phyloP scores from a whole-genome alignment of 192 early-diverging fungal genomes.

The Thoreauomyces humboldtii region DNA sequence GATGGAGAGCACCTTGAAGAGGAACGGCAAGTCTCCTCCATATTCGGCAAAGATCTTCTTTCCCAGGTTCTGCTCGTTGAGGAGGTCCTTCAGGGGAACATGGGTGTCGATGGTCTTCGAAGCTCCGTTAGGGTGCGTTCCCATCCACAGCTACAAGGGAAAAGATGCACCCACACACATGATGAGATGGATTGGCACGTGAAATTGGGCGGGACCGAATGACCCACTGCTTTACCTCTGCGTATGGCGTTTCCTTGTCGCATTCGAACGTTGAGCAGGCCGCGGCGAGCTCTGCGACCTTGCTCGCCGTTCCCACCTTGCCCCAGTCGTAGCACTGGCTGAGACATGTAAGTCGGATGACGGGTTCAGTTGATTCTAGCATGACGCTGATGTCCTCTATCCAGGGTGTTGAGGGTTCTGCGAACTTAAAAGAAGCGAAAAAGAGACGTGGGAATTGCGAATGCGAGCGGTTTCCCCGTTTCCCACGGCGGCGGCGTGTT shows the following conservation, averaged over 20 bases:
- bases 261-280: conserved; percentile 51
- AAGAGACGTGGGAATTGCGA: no score
- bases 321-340: conserved; percentile 98
- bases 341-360: conserved; percentile 41
- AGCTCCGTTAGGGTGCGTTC: conserved; percentile 92
- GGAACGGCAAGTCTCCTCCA: conserved; percentile 84
- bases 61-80: conserved; percentile 58
- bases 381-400: no score
- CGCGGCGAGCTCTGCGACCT: conserved; percentile 81
- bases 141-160: conserved; percentile 85
- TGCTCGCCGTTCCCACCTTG: conserved; percentile 73
- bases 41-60: conserved; percentile 58
- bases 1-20: conserved; percentile 85
- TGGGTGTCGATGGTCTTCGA: conserved; percentile 49
- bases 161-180: no score
- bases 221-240: no score
- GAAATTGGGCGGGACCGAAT: no score
- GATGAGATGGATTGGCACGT: no score
- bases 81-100: conserved; percentile 57
- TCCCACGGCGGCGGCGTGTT: no score
- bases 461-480: no score
- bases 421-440: no score
- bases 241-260: conserved; percentile 73
- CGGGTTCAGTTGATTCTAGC: no score
- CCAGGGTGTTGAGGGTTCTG: no score